phyloP scores from a whole-genome alignment of 208 protist genomes.

The Trypanosoma melophagium region DNA sequence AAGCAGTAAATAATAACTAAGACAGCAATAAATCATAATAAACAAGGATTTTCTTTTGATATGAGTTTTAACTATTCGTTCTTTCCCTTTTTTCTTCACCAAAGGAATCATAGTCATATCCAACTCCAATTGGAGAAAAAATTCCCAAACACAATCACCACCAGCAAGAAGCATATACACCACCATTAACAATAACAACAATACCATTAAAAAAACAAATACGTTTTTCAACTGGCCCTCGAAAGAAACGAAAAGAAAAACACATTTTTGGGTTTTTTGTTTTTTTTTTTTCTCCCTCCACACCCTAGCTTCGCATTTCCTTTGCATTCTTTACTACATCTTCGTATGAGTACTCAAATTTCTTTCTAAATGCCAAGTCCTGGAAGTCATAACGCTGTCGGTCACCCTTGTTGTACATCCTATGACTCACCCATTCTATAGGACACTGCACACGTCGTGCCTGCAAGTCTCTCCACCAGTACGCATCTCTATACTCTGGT shows the following conservation, averaged over 20 bases:
- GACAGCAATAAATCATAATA: no score
- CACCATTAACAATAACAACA: conserved; percentile 11
- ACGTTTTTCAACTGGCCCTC: neutral
- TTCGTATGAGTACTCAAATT: conserved; percentile 85
- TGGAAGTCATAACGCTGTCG: conserved; percentile 84
- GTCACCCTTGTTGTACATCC: conserved; percentile 82
- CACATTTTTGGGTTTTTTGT: neutral
- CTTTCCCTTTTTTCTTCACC: no score
- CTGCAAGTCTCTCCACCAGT: conserved; percentile 91
- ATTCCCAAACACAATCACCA: neutral
- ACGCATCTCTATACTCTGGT: conserved; percentile 88
- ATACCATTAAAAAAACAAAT: no score
- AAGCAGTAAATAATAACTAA: no score
- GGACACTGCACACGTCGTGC: conserved; percentile 88
- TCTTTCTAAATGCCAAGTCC: conserved; percentile 84
- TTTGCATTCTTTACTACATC: conserved; percentile 82
- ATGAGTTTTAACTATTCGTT: no score
- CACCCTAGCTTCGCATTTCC: conserved; percentile 83
- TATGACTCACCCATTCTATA: conserved; percentile 80
- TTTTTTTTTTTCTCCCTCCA: conserved; percentile 3
- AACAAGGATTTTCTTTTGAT: no score
- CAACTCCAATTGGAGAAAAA: no score
- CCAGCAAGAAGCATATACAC: neutral
- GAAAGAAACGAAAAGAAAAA: conserved; percentile 10
- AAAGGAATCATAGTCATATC: no score